phyloP scores from a whole-genome alignment of 345 rosid genomes.

The Punica granatum region DNA sequence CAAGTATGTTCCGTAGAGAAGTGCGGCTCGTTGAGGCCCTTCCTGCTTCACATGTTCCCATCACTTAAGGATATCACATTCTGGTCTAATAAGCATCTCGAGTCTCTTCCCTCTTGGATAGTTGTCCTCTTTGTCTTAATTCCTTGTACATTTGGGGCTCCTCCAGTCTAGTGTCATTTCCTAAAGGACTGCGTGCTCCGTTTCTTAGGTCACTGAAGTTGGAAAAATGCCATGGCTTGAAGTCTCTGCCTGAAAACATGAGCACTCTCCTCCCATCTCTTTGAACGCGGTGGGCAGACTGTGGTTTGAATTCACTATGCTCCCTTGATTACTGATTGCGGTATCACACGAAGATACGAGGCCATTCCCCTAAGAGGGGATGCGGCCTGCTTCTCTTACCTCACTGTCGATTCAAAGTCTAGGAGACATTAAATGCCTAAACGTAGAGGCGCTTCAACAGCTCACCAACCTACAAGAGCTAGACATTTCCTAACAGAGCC shows the following conservation, averaged over 20 bases:
- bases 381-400: constrained; percentile 10
- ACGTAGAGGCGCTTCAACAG: background rate
- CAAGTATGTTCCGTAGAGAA: background rate
- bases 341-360: background rate
- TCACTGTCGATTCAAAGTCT: background rate
- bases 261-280: background rate
- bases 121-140: constrained; percentile 8
- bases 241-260: constrained; percentile 12
- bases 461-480: background rate
- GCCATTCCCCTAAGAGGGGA: constrained; percentile 9
- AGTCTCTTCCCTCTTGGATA: background rate
- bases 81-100: background rate
- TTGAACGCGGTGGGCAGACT: background rate
- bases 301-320: constrained; percentile 4
- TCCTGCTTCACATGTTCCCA: constrained; percentile 8
- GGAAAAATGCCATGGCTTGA: background rate
- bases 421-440: background rate
- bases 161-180: constrained; percentile 2
- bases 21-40: background rate
- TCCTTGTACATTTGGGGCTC: background rate
- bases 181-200: constrained; percentile 8
- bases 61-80: background rate
- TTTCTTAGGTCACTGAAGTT: background rate
- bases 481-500: background rate
- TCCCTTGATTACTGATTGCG: background rate